These are phyloP conservation scores for Penstemon eatonii DNA, from an alignment of 257 asterid species.

Conservation along the genomic window DNA sequence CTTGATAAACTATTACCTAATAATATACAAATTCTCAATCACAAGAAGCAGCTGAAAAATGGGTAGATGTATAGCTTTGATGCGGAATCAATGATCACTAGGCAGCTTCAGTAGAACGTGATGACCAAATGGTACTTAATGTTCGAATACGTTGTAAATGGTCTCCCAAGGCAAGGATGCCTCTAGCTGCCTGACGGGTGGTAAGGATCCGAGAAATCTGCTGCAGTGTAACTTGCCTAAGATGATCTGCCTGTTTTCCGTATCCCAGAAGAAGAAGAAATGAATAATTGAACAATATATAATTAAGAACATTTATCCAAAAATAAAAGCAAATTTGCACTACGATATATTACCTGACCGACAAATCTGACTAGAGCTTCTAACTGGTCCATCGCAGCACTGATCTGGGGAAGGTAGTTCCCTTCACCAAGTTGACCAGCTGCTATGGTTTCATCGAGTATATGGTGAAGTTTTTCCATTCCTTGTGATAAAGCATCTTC, in stretches of 20 bases:
- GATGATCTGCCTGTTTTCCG: conserved; percentile 51
- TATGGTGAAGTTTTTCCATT: conserved; percentile 68
- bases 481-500: conserved; percentile 95
- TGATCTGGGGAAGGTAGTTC: conserved; percentile 57
- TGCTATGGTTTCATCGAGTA: conserved; percentile 57
- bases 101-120: conserved; percentile 24
- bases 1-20: conserved; percentile 37
- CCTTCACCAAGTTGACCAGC: conserved; percentile 53
- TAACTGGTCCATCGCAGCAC: conserved; percentile 67
- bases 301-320: too few relatives aligned
- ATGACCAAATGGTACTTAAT: conserved; percentile 46
- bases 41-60: conserved; percentile 44
- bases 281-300: too few relatives aligned
- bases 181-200: conserved; percentile 45
- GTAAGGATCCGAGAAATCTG: conserved; percentile 47
- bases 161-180: conserved; percentile 57
- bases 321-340: too few relatives aligned
- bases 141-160: conserved; percentile 48
- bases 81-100: too few relatives aligned
- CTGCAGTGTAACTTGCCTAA: conserved; percentile 50
- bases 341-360: conserved; percentile 57
- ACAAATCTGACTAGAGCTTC: conserved; percentile 68
- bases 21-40: conserved; percentile 50
- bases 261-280: not conserved
- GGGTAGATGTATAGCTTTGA: too few relatives aligned